Evolutionary conservation across 495 filamentous ascomycete species (phyloP).

Genomic region (Aspergillus haitiensis): DNA sequence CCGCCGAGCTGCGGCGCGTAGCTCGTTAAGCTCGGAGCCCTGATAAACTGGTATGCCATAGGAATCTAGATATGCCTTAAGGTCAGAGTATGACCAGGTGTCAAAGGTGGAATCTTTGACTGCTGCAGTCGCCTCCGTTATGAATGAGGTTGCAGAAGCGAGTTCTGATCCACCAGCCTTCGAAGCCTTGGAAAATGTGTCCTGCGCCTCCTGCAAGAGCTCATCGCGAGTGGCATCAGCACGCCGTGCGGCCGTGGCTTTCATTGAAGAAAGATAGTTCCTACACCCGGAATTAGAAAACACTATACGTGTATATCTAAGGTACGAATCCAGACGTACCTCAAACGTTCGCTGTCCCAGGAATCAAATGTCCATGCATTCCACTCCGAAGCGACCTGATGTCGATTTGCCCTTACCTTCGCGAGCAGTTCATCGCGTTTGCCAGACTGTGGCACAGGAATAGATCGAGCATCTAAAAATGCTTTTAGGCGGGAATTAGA

Average conservation of each 20-base stretch:
- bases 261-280: slow-evolving; percentile 67
- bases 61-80: slow-evolving; percentile 79
- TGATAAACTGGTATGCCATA: slow-evolving; percentile 76
- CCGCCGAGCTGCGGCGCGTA: slow-evolving; percentile 66
- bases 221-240: slow-evolving; percentile 69
- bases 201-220: slow-evolving; percentile 68
- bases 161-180: slow-evolving; percentile 64
- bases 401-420: slow-evolving; percentile 66
- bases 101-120: slow-evolving; percentile 74
- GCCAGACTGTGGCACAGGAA: slow-evolving; percentile 71
- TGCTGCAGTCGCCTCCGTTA: slow-evolving; percentile 64
- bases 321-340: slow-evolving; percentile 40
- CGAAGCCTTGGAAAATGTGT: slow-evolving; percentile 69
- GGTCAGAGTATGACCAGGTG: slow-evolving; percentile 76
- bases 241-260: slow-evolving; percentile 65
- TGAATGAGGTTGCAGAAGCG: slow-evolving; percentile 72
- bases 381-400: slow-evolving; percentile 71
- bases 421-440: slow-evolving; percentile 81
- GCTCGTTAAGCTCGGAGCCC: slow-evolving; percentile 63
- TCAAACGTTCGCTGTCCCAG: slow-evolving; percentile 73
- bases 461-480: slow-evolving; percentile 54
- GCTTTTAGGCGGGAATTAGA: slow-evolving; percentile 76
- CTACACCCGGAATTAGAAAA: slow-evolving; percentile 37
- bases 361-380: slow-evolving; percentile 85
- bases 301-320: neutral